These are phyloP conservation scores for Volvox africanus DNA, from an alignment of 139 green algal species.

Conservation along the genomic window DNA sequence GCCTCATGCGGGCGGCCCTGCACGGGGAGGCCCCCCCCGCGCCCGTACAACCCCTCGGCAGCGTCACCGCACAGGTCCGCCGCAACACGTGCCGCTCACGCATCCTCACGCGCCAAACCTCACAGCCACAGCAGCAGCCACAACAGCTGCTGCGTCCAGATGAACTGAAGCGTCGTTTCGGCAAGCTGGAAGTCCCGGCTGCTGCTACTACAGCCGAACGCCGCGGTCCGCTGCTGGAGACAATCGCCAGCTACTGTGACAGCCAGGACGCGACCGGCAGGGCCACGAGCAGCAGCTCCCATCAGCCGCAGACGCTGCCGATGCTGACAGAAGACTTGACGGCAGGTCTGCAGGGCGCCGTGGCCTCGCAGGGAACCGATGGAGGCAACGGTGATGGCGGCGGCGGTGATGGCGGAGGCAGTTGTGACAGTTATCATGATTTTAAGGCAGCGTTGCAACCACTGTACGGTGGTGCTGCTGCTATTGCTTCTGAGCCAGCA, in stretches of 20 bases:
- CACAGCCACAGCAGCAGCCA: not conserved
- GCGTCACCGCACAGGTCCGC: conserved; percentile 3
- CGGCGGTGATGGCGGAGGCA: not conserved
- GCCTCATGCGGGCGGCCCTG: not conserved
- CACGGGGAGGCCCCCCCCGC: not conserved
- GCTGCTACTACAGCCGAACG: not conserved
- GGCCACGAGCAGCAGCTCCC: not conserved
- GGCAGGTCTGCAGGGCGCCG: not conserved
- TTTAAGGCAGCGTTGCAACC: too few species aligned
- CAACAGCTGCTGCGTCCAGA: not conserved
- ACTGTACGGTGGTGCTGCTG: not conserved
- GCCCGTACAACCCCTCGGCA: not conserved
- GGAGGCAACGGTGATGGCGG: not conserved
- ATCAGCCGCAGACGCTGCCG: not conserved
- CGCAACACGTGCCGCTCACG: not conserved
- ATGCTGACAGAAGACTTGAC: not conserved
- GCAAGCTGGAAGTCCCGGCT: not conserved
- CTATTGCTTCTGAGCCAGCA: not conserved
- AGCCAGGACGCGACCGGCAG: not conserved
- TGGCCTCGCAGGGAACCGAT: not conserved
- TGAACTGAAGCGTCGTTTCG: too few species aligned
- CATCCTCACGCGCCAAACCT: not conserved
- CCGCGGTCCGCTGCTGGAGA: not conserved
- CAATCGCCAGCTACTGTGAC: not conserved
- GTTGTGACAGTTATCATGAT: too few species aligned